Conservation (phyloP, 768 basidiomycete species). For the Trametopsis cervina region DNA sequence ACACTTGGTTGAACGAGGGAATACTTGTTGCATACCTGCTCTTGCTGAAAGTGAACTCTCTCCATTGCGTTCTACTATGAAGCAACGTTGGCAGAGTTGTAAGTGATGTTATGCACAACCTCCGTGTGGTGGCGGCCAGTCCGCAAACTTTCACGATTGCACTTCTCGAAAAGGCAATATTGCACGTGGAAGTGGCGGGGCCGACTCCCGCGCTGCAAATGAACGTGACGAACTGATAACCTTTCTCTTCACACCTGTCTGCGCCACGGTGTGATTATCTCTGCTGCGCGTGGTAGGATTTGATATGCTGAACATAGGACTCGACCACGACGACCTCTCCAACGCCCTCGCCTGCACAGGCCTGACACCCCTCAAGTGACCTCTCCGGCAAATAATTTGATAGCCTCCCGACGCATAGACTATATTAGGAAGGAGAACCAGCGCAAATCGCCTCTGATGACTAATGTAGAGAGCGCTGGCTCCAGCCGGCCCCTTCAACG, state of each 20-base stretch:
- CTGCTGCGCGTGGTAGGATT: neutral
- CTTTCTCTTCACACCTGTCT: neutral
- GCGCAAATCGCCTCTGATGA: constrained; percentile 5
- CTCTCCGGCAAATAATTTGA: neutral
- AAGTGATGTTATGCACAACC: neutral
- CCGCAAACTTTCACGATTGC: neutral
- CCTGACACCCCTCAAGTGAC: neutral
- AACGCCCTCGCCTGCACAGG: neutral
- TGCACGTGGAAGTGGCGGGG: too few species aligned
- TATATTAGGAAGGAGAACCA: constrained; percentile 1
- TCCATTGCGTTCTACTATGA: constrained; percentile 51
- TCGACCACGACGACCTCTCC: neutral
- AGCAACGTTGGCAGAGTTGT: neutral
- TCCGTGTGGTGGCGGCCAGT: neutral
- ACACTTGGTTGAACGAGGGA: neutral
- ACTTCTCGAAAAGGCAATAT: neutral
- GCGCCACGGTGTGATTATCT: neutral
- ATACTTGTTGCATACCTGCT: constrained; percentile 55
- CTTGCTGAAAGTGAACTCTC: constrained; percentile 89
- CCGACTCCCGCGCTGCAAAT: too few species aligned
- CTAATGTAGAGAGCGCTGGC: constrained; percentile 7
- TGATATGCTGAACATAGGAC: neutral
- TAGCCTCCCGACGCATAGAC: constrained; percentile 8
- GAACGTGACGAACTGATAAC: neutral
- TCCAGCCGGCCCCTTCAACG: constrained; percentile 1